Conservation (phyloP, 2,329 filamentous ascomycete species). For the Calonectria pseudoreteaudii region DNA sequence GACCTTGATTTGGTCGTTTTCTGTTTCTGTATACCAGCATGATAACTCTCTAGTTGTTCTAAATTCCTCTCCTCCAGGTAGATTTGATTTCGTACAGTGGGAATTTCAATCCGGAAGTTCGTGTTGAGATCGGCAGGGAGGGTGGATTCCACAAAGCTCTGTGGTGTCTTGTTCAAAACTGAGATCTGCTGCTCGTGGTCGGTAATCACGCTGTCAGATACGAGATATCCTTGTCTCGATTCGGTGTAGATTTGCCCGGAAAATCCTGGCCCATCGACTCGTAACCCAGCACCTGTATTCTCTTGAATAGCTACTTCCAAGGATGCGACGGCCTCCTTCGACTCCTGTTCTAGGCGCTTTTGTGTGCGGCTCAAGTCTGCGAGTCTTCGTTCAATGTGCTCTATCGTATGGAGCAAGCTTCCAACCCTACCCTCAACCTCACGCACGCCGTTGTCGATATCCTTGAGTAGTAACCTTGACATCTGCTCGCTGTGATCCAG, state of each 20-base stretch:
- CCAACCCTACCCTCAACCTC: not conserved
- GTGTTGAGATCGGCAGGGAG: not conserved
- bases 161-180: not conserved
- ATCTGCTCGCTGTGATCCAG: conserved; percentile 26
- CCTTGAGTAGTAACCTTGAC: conserved; percentile 23
- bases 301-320: conserved; percentile 5
- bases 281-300: not conserved
- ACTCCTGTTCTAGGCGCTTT: conserved; percentile 11
- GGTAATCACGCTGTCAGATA: not conserved
- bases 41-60: not conserved
- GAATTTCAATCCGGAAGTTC: not conserved
- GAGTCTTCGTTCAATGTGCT: not conserved
- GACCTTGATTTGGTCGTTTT: not conserved
- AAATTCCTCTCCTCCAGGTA: not conserved
- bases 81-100: conserved; percentile 6
- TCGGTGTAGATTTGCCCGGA: not conserved
- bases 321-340: not conserved
- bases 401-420: not conserved
- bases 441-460: not conserved
- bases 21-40: not conserved
- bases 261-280: not conserved
- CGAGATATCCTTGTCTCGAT: not conserved
- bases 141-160: no score
- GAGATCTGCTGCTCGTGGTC: not conserved
- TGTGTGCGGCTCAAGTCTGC: not conserved